A percentile compares a stretch with the other conserved stretches of the same genome.
phyloP scores from a whole-genome alignment of 306 rosid genomes.

The Quercus suber region DNA sequence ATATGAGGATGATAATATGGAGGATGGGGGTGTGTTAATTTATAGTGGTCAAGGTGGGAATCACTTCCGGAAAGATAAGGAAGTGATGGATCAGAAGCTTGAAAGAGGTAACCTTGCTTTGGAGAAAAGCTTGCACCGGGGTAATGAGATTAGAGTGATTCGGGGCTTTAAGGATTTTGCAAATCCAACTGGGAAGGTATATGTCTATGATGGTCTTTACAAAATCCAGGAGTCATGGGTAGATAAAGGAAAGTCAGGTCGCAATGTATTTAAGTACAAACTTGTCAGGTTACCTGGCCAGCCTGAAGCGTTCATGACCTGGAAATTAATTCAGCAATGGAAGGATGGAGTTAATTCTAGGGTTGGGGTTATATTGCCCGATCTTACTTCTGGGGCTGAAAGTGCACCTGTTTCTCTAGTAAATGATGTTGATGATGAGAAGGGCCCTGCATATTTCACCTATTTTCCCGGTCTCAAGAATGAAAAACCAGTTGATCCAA shows the following conservation, averaged over 20 bases:
- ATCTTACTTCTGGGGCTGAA: constrained; percentile 89
- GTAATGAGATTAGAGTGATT: constrained; percentile 77
- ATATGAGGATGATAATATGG: constrained; percentile 63
- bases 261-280: constrained; percentile 76
- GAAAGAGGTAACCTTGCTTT: constrained; percentile 98
- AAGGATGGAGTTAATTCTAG: constrained; percentile 53
- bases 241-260: constrained; percentile 76
- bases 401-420: constrained; percentile 84
- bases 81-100: constrained; percentile 83
- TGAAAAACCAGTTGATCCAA: constrained; percentile 40
- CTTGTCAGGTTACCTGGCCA: constrained; percentile 64
- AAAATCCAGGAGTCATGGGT: constrained; percentile 82
- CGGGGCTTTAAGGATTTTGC: constrained; percentile 63
- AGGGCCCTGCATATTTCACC: constrained; percentile 91
- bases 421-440: constrained; percentile 86
- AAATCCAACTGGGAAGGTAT: constrained; percentile 68
- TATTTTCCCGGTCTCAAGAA: constrained; percentile 62
- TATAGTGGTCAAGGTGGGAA: constrained; percentile 95
- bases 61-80: constrained; percentile 50
- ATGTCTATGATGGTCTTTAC: constrained; percentile 91
- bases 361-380: constrained; percentile 75
- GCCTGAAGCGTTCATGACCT: constrained; percentile 56
- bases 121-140: constrained; percentile 74
- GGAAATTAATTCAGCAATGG: constrained; percentile 86
- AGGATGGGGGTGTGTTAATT: constrained; percentile 70